A percentile compares a stretch with the other conserved stretches of the same genome.
Evolutionary conservation across 345 rosid genomes (phyloP).

Genomic region (Populus tremula): DNA sequence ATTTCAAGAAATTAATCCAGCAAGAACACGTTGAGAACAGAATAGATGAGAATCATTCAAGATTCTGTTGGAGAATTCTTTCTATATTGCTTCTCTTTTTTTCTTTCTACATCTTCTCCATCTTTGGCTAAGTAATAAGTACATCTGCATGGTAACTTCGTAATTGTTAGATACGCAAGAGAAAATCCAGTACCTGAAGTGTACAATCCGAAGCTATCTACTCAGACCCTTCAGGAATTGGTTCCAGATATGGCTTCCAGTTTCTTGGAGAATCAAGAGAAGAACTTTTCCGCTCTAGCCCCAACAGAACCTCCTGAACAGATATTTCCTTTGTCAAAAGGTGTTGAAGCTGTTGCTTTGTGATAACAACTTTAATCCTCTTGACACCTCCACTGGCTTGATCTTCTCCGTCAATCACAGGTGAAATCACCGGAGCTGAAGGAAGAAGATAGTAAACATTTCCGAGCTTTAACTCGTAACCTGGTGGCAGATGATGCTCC

Average conservation of each 20-base stretch:
- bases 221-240: conserved; percentile 44
- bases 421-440: neutral
- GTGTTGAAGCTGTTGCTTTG: conserved; percentile 36
- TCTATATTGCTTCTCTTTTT: neutral
- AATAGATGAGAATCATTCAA: neutral
- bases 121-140: neutral
- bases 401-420: neutral
- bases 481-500: conserved; percentile 22
- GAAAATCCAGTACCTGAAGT: neutral
- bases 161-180: neutral
- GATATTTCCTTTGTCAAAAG: conserved; percentile 29
- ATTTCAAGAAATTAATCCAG: neutral
- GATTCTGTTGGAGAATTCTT: neutral
- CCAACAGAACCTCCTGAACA: conserved; percentile 17
- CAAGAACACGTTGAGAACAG: neutral
- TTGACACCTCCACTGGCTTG: conserved; percentile 11
- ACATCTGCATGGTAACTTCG: neutral
- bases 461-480: conserved; percentile 25
- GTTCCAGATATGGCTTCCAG: conserved; percentile 51
- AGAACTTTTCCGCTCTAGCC: conserved; percentile 10
- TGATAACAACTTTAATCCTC: conserved; percentile 43
- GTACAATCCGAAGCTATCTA: conserved; percentile 1
- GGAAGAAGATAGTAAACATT: conserved; percentile 33
- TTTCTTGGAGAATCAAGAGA: conserved; percentile 20
- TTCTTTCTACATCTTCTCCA: neutral